A percentile compares a stretch with the other conserved stretches of the same genome.
phyloP scores from a whole-genome alignment of 345 rosid species.

The Rhodomyrtus tomentosa region DNA sequence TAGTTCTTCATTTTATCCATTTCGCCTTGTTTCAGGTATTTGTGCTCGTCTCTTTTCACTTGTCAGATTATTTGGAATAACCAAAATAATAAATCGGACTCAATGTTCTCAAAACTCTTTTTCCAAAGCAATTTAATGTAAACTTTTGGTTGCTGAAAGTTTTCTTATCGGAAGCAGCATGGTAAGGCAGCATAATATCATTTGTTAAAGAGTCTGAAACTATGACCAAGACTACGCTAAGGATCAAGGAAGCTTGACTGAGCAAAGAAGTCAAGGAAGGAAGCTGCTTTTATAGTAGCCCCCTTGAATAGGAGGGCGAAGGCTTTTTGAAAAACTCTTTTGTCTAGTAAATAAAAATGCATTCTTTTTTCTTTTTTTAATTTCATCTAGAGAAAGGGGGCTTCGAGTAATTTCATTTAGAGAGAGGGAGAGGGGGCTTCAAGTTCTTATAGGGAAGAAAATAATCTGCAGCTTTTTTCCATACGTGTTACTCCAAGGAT shows the following conservation, averaged over 20 bases:
- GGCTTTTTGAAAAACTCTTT: not conserved
- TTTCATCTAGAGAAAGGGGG: not conserved
- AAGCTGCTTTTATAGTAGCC: not conserved
- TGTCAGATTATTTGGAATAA: not conserved
- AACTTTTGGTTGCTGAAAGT: not conserved
- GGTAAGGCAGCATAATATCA: not conserved
- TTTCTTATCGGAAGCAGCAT: not conserved
- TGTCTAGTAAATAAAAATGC: not conserved
- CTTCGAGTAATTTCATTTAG: not conserved
- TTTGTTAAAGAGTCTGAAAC: not conserved
- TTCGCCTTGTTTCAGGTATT: slow-evolving; percentile 88
- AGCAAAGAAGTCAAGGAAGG: not conserved
- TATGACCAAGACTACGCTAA: not conserved
- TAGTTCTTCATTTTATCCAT: slow-evolving; percentile 78
- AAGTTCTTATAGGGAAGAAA: not conserved
- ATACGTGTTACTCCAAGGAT: not conserved
- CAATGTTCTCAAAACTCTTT: not conserved
- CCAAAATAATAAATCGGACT: not conserved
- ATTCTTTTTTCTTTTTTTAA: not conserved
- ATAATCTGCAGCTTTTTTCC: not conserved
- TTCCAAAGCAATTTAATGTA: not conserved
- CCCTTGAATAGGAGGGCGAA: not conserved
- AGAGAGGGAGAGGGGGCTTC: not conserved
- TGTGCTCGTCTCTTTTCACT: not conserved
- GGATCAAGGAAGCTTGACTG: not conserved